Evolutionary conservation across 345 rosid genomes (phyloP), one percentile per base, ranked within the genome.

Genomic region (Populus pruinosa): DNA sequence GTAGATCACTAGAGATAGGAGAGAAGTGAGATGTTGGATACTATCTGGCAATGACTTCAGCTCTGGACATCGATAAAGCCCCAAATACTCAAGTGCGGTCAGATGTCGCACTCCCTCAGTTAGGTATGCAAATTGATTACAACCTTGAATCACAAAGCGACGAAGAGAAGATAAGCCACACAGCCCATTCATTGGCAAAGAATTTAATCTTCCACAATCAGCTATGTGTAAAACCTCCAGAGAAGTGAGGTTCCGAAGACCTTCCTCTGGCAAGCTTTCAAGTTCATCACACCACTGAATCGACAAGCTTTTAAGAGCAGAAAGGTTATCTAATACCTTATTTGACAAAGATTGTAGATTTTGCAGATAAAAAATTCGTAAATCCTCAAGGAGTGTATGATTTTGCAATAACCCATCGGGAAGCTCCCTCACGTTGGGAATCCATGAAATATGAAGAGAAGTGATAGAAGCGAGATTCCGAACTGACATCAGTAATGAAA

Each of bases 251-350:
- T 67, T 67, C 13, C 6, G 25, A 10, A 74, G 41, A 74, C 56
- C n/a, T 18, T 74, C 78, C 6, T 50, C n/a, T 17, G 75, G 70
- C 74, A 79, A 61, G 67, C 29, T 36, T 43, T 59, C 71, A 1
- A 79, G 21, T 61, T 55, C 64, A 41, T 33, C 0, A 21, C 67
- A 0, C 0, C 0, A 0, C 0, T 0, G 5, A 33, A 79, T 38
- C 0, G 0, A 0, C 44, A 69, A 62, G 1, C 0, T 0, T n/a
- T 21, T 74, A 1, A 79, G 74, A 36, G 70, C 11, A 20, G 70
- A 5, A 18, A 69, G 78, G 31, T 74, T 76, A 29, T 73, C 64
- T 4, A 50, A 50, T 13, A 73, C 21, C 20, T 72, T 56, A 11
- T 62, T 20, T 43, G 80, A 47, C 27, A 76, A 41, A 18, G 69